Base-by-base conservation (phyloP, 768 basidiomycete genomes). In the Kwoniella newhampshirensis region DNA sequence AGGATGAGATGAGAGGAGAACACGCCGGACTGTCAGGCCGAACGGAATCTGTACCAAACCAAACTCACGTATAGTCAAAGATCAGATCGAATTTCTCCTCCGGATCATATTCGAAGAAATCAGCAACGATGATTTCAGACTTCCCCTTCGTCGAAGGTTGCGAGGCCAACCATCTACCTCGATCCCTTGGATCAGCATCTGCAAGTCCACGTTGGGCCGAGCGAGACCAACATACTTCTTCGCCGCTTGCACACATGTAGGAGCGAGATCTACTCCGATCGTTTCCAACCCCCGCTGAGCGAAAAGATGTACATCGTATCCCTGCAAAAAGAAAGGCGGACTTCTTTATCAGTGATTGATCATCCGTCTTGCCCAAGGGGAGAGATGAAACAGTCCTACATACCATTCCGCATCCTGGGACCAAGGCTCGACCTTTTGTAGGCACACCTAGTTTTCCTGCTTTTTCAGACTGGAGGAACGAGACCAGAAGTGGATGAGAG, bases 61-160 rank as follows among this genome's bases (percentile, higher is more conserved):
- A n/a, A n/a, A 64, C 70, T 51, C 40, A 68, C 73, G 73, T 75
- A 46, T 68, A 75, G 32, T 75, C 73, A 25, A 63, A 66, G 3
- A 72, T 64, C 32, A 75, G 9, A n/a, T 65, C 59, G 48, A 55
- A 72, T 9, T 50, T 54, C n/a, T 64, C 54, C 30, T 63, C 42
- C 26, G 57, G 57, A 13, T 25, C 13, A 44, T 59, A 57, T 8
- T 54, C 49, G 59, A 73, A 73, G 60, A 73, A 73, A 39, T 68
- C 61, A 3, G 40, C 60, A 12, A 51, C 39, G n/a, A 61, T 47
- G 20, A 70, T 57, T 9, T 60, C 36, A 1, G 59, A 40, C 12
- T 40, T 51, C 6, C 28, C 50, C 17, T 25, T n/a, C 20, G 57
- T 26, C 13, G 25, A 55, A 17, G 45, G 35, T 37, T 40, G 62